Base-by-base conservation (phyloP, 768 basidiomycete species). In the Tricholoma flavovirens region DNA sequence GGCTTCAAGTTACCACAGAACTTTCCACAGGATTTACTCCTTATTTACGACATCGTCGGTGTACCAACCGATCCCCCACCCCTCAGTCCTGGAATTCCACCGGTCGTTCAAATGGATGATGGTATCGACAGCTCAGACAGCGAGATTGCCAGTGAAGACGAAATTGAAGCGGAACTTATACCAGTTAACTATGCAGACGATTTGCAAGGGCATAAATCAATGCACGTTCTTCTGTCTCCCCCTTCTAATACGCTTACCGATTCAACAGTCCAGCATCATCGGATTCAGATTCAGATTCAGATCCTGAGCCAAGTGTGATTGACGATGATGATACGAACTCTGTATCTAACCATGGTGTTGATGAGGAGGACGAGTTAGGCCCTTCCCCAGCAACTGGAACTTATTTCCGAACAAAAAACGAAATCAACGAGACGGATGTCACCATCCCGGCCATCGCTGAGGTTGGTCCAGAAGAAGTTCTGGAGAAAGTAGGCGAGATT, bases 401-500 rank as follows among this genome's bases (percentile, higher is more conserved):
- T 1, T 80, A 82, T 63, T 74, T 83, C 51, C 77, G 77, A 55
- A 90, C 90, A 3, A 86, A 84, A 72, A 84, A 92, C 62, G 90
- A 92, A 70, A 58, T 87, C 10, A 48, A 73, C 30, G 84, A 86
- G n/a, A 62, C 73, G 19, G 78, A 83, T 21, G 72, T 93, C 53
- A 69, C 70, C 19, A 68, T 86, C 53, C 92, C 91, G 14, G 76
- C 83, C 11, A 73, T 90, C 32, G 73, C 82, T 46, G 75, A 85
- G 65, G 78, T 93, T 49, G 83, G 76, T 1, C 65, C 75, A 1
- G 76, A 82, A n/a, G 90, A 91, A 61, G 62, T 67, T 3, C 74
- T 96, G 48, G 88, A 90, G 64, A 81, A 76, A 64, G 83, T 91
- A 2, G 93, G 93, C 52, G 85, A 90, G 59, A 74, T 96, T 24